A percentile compares a stretch with the other conserved stretches of the same genome.
These are phyloP conservation scores for Termitomyces sp. DNA, from an alignment of 768 basidiomycete species.

Conservation along the genomic window DNA sequence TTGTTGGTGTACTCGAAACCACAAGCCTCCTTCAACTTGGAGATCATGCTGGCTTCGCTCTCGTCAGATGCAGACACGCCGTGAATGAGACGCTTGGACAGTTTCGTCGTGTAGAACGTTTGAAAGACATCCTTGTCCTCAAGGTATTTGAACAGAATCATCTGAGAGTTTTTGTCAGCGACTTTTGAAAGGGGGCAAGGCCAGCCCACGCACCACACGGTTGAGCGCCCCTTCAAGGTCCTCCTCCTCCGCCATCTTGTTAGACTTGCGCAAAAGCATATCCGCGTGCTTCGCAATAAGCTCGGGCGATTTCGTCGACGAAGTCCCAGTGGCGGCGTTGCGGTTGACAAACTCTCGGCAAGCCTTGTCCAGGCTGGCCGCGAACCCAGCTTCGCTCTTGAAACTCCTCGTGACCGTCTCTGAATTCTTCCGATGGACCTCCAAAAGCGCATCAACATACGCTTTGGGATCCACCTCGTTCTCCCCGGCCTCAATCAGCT, in stretches of 20 bases:
- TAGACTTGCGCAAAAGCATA: slow-evolving; percentile 87
- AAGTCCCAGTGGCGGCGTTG: slow-evolving; percentile 85
- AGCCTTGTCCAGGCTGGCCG: slow-evolving; percentile 93
- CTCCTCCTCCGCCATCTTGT: slow-evolving; percentile 94
- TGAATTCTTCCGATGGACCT: slow-evolving; percentile 91
- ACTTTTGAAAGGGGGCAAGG: too few species aligned
- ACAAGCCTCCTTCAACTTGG: slow-evolving; percentile 96
- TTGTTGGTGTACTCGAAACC: slow-evolving; percentile 99
- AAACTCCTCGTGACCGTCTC: slow-evolving; percentile 91
- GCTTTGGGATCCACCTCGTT: slow-evolving; percentile 84
- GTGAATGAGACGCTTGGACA: slow-evolving; percentile 92
- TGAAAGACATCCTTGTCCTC: slow-evolving; percentile 99
- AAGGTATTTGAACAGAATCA: slow-evolving; percentile 98
- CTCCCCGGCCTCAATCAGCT: slow-evolving; percentile 62
- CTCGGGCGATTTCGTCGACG: slow-evolving; percentile 90
- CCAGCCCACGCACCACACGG: slow-evolving; percentile 83
- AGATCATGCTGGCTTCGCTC: slow-evolving; percentile 97
- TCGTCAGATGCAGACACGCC: slow-evolving; percentile 94
- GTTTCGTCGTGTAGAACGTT: slow-evolving; percentile 95
- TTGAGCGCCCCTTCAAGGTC: slow-evolving; percentile 90
- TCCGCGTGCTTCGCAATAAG: slow-evolving; percentile 94
- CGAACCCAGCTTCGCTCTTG: slow-evolving; percentile 92
- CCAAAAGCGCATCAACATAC: slow-evolving; percentile 90
- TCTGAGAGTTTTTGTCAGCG: too few species aligned
- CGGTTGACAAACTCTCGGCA: slow-evolving; percentile 96